Percentiles rank a stretch among this genome's conserved stretches.
Conservation (phyloP, 805 yeast species). For the Candida railenensis region DNA sequence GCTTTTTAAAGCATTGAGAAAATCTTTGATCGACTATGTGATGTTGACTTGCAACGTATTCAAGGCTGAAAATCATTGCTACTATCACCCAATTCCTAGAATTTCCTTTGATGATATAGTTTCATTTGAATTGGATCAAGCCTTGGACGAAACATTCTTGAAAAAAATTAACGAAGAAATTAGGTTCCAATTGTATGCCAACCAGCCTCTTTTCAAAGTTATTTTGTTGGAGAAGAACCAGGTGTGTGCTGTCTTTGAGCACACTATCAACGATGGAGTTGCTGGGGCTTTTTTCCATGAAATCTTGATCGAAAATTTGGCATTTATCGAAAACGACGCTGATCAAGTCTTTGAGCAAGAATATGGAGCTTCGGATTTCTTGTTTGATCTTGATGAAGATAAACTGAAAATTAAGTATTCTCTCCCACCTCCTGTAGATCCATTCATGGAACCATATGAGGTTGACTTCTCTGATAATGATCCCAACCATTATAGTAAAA, state of each 20-base stretch:
- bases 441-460: constrained; percentile 22
- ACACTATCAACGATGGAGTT: constrained; percentile 39
- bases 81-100: constrained; percentile 22
- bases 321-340: constrained; percentile 13
- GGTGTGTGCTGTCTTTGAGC: constrained; percentile 31
- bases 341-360: constrained; percentile 4
- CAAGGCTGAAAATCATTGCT: constrained; percentile 11
- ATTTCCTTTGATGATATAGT: constrained; percentile 26
- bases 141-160: constrained; percentile 28
- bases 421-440: constrained; percentile 36
- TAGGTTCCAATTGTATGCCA: constrained; percentile 19
- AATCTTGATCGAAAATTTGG: constrained; percentile 27
- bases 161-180: constrained; percentile 16
- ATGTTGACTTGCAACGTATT: constrained; percentile 31
- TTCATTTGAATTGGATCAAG: constrained; percentile 11
- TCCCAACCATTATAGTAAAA: constrained; percentile 20
- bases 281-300: constrained; percentile 35
- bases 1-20: constrained; percentile 27
- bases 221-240: constrained; percentile 20
- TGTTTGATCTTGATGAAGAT: constrained; percentile 25
- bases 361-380: constrained; percentile 11
- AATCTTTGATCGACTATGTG: constrained; percentile 33
- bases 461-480: constrained; percentile 26
- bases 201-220: constrained; percentile 29
- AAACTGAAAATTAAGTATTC: constrained; percentile 18